These are phyloP conservation scores for Blakeslea trispora DNA, from an alignment of 371 early-diverging fungal genomes.

Conservation along the genomic window DNA sequence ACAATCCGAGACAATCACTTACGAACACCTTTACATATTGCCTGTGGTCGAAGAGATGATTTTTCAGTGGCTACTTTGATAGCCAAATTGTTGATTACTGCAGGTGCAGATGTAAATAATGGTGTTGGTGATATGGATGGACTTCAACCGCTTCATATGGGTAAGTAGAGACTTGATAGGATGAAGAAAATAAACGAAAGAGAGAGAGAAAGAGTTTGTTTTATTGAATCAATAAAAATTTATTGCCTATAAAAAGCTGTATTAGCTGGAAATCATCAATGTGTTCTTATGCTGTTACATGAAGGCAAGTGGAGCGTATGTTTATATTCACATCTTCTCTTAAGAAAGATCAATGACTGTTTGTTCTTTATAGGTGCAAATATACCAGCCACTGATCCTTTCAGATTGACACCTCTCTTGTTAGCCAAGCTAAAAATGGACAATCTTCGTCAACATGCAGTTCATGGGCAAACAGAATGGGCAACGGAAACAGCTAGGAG, in stretches of 20 bases:
- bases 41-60: conserved; percentile 46
- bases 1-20: conserved; percentile 45
- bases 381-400: conserved; percentile 50
- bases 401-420: conserved; percentile 48
- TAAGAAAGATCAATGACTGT: conserved; percentile 1
- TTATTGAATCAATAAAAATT: background rate
- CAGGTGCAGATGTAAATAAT: conserved; percentile 52
- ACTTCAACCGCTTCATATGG: conserved; percentile 50
- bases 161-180: too few species aligned
- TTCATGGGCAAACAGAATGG: conserved; percentile 11
- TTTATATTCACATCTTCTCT: background rate
- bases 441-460: conserved; percentile 36
- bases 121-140: conserved; percentile 53
- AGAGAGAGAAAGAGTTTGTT: background rate
- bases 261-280: conserved; percentile 46
- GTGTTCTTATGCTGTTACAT: conserved; percentile 46
- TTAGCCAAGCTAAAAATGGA: conserved; percentile 49
- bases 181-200: too few species aligned
- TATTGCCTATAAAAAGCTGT: conserved; percentile 35
- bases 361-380: conserved; percentile 33
- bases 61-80: conserved; percentile 33
- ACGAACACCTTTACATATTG: conserved; percentile 51
- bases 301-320: conserved; percentile 33
- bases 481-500: conserved; percentile 23
- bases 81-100: conserved; percentile 36